A percentile compares a stretch with the other conserved stretches of the same genome.
These are phyloP conservation scores for Suhomyces chickasaworum DNA, from an alignment of 1,139 yeast genomes.

Conservation along the genomic window DNA sequence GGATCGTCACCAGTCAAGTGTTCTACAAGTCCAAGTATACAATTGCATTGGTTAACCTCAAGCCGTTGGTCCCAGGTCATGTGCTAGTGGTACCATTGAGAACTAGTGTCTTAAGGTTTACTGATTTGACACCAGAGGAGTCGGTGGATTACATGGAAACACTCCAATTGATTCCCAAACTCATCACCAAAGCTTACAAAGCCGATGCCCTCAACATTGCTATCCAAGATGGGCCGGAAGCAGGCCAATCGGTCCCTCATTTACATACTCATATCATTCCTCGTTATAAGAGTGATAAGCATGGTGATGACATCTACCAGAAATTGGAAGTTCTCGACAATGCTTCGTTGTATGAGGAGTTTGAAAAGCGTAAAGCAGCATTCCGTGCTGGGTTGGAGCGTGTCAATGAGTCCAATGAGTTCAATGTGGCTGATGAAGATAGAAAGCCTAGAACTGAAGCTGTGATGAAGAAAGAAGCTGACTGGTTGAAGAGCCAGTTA, in stretches of 20 bases:
- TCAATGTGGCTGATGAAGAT: constrained; percentile 48
- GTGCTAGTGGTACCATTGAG: constrained; percentile 82
- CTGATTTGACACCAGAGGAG: constrained; percentile 72
- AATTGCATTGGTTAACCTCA: constrained; percentile 83
- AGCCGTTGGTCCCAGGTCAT: constrained; percentile 92
- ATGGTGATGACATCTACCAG: constrained; percentile 71
- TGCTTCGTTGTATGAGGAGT: constrained; percentile 32
- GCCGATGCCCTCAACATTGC: constrained; percentile 87
- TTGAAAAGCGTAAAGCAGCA: constrained; percentile 28
- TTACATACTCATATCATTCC: constrained; percentile 93
- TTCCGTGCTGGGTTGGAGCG: constrained; percentile 19
- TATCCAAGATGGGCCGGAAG: constrained; percentile 93
- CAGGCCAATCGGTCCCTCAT: constrained; percentile 94
- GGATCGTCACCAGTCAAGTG: constrained; percentile 66
- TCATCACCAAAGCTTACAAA: constrained; percentile 62
- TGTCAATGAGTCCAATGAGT: constrained; percentile 36
- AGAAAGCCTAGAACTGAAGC: constrained; percentile 56
- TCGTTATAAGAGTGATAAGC: constrained; percentile 61
- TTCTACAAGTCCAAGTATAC: constrained; percentile 57
- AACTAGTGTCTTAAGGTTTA: constrained; percentile 55
- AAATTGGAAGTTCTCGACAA: constrained; percentile 54
- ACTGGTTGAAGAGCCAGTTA: constrained; percentile 47
- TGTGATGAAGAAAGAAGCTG: constrained; percentile 69
- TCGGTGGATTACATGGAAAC: constrained; percentile 75
- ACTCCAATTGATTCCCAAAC: constrained; percentile 68